phyloP scores from a whole-genome alignment of 2,329 filamentous ascomycete species.

The Calonectria pteridis region DNA sequence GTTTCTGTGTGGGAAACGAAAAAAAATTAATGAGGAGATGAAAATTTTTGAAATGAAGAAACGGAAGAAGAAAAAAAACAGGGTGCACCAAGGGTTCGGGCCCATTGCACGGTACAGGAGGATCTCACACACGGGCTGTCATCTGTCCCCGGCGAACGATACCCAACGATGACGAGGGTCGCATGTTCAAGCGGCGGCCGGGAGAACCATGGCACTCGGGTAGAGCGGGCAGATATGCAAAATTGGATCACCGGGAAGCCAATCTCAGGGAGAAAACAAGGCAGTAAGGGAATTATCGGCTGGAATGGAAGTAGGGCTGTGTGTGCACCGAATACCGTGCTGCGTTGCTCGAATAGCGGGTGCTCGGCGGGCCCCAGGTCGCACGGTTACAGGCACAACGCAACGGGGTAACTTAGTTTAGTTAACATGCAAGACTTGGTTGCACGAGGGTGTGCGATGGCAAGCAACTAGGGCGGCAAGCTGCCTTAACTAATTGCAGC shows the following conservation, averaged over 20 bases:
- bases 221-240: not conserved
- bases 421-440: not conserved
- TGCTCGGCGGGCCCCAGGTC: not conserved
- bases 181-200: not conserved
- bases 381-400: constrained; percentile 8
- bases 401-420: not conserved
- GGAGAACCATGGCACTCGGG: not conserved
- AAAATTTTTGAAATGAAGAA: not conserved
- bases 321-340: not conserved
- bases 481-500: not conserved
- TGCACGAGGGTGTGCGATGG: not conserved
- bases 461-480: not conserved
- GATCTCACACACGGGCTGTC: constrained; percentile 13
- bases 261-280: not conserved
- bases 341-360: not conserved
- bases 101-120: not conserved
- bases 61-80: not conserved
- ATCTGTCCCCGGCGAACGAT: constrained; percentile 9
- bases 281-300: not conserved
- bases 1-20: not conserved
- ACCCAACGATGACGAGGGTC: constrained; percentile 15
- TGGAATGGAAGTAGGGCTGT: not conserved
- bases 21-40: not conserved
- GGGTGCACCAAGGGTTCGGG: not conserved
- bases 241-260: not conserved